Base-by-base conservation (phyloP, 257 asterid genomes). In the Solanum pennellii region DNA sequence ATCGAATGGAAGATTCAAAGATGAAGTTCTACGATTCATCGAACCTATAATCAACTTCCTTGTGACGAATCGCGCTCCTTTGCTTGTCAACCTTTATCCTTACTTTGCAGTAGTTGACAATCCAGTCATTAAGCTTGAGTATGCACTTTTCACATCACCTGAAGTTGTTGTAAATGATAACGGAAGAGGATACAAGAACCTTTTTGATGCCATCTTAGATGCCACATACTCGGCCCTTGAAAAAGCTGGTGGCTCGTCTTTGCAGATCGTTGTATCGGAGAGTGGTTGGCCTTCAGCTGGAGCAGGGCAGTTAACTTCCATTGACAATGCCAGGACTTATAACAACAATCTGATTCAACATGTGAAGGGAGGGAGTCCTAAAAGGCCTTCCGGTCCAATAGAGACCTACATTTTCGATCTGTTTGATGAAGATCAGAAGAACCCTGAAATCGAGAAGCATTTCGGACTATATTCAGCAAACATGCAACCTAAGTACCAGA, bases 251-350 rank as follows among this genome's bases (percentile, higher is more conserved):
- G 94, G 91, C 14, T 60, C 88, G 1, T 87, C 89, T 35, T 62
- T 90, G 23, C 62, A 79, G 52, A 89, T 90, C 7, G 87, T 91
- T 47, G 93, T 91, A n/a, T 90, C 93, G 0, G 93, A 91, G 87
- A 91, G 89, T 12, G 92, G 93, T 33, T 91, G 93, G 91, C 92
- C 93, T 35, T 87, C 93, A 12, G 84, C 71, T 9, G 93, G 90
- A 77, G 89, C 68, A 80, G 69, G 92, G 59, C 77, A 25, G 15
- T 89, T 69, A 35, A 65, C 89, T 16, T 60, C 89, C 2, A 29
- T 88, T 25, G 89, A 89, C 9, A 90, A 90, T 42, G 90, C 90
- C 25, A 89, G 87, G 83, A 86, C 88, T 20, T 91, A 87, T 42
- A 87, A 87, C 59, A 86, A 65, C 3, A 88, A 89, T 73, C 72